Evolutionary conservation across 2,329 filamentous ascomycete species (phyloP).

Genomic region (Myriosclerotinia duriaeana): DNA sequence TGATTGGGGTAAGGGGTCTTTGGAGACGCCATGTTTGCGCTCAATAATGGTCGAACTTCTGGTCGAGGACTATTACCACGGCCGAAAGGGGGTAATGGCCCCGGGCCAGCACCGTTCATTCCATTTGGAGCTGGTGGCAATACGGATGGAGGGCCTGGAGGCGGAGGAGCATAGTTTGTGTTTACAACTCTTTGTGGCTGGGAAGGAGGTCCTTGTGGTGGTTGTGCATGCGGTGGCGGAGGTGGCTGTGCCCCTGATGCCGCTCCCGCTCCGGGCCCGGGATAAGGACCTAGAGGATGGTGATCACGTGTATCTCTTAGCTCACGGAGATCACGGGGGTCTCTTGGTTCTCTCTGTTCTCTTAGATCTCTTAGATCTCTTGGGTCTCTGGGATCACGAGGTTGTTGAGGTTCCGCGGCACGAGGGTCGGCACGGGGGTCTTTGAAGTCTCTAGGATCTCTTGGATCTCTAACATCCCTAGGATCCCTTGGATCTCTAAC

Average conservation of each 20-base stretch:
- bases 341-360: constrained; percentile 14
- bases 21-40: constrained; percentile 87
- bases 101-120: constrained; percentile 38
- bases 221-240: constrained; percentile 42
- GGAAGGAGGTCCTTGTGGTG: constrained; percentile 40
- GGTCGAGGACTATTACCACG: constrained; percentile 75
- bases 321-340: constrained; percentile 12
- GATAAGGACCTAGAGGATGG: constrained; percentile 37
- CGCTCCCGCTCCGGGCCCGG: constrained; percentile 31
- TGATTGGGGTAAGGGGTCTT: constrained; percentile 82
- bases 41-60: constrained; percentile 78
- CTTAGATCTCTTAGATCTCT: background rate
- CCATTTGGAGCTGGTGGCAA: constrained; percentile 46
- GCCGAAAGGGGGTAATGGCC: constrained; percentile 67
- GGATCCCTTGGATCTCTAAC: constrained; percentile 6
- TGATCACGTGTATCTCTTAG: constrained; percentile 29
- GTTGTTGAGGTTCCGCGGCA: constrained; percentile 36
- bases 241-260: constrained; percentile 28
- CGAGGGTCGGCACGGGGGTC: constrained; percentile 10
- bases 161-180: constrained; percentile 54
- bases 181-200: constrained; percentile 57
- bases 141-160: constrained; percentile 43
- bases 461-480: constrained; percentile 9
- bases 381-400: constrained; percentile 33
- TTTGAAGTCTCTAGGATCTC: constrained; percentile 8